Evolutionary conservation across 2,329 filamentous ascomycete species (phyloP).

Genomic region (Rutstroemia sydowiana): DNA sequence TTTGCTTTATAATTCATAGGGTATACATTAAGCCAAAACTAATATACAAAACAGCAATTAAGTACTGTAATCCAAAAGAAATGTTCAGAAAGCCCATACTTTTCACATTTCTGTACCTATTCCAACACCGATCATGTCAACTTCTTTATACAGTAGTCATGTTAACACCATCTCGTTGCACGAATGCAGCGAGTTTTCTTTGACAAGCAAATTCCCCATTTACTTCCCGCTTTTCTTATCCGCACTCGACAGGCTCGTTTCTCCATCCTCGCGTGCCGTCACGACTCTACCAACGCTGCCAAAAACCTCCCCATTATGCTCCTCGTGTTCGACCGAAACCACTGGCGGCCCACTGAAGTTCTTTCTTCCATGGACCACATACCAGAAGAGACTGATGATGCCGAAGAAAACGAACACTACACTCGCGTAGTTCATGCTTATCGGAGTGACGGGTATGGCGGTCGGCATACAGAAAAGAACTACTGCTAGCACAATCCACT

Average conservation of each 20-base stretch:
- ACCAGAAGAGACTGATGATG: constrained; percentile 53
- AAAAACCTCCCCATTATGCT: constrained; percentile 21
- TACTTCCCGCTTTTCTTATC: constrained; percentile 7
- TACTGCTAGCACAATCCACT: constrained; percentile 63
- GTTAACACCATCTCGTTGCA: background rate
- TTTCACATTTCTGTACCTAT: too few species aligned
- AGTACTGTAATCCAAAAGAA: too few species aligned
- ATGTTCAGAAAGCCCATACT: too few species aligned
- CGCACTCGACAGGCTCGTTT: constrained; percentile 5
- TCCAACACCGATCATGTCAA: too few species aligned
- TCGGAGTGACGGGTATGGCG: constrained; percentile 47
- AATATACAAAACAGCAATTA: too few species aligned
- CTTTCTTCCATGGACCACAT: constrained; percentile 54
- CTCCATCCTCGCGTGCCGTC: constrained; percentile 12
- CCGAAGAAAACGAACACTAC: constrained; percentile 60
- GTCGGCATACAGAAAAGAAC: constrained; percentile 72
- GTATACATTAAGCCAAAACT: too few species aligned
- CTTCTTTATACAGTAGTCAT: background rate
- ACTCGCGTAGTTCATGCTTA: constrained; percentile 59
- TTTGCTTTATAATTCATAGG: too few species aligned
- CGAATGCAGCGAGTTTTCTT: too few species aligned
- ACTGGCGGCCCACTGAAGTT: constrained; percentile 52
- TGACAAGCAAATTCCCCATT: background rate
- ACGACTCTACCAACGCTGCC: constrained; percentile 18
- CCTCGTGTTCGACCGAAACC: constrained; percentile 18